A percentile compares a stretch with the other conserved stretches of the same genome.
Conservation (phyloP, 2,329 filamentous ascomycete species). For the Akanthomyces lecanii region DNA sequence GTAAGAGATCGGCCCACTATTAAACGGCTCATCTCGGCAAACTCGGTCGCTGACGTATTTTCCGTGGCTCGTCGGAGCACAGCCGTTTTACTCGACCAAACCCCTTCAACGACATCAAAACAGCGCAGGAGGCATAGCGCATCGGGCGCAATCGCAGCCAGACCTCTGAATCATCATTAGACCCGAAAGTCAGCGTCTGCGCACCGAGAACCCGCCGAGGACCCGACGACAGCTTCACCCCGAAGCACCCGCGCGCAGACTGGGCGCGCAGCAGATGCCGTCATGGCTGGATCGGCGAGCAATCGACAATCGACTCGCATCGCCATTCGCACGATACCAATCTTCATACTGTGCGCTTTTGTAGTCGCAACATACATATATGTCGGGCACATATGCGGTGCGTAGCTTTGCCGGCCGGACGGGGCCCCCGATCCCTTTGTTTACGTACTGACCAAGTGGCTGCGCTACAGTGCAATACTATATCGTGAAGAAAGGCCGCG, state of each 20-base stretch:
- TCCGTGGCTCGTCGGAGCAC: not conserved
- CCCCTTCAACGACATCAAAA: not conserved
- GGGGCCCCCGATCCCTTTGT: not conserved
- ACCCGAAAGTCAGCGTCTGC: not conserved
- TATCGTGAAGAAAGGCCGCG: conserved; percentile 43
- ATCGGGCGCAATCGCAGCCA: not conserved
- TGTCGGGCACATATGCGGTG: conserved; percentile 64
- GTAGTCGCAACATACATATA: conserved; percentile 69
- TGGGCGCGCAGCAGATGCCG: conserved; percentile 23
- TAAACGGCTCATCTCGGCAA: not conserved
- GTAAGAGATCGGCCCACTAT: conserved; percentile 3
- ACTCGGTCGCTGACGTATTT: conserved; percentile 1
- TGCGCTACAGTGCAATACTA: conserved; percentile 63
- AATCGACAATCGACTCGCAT: conserved; percentile 30
- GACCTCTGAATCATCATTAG: too few relatives aligned
- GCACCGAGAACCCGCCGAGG: not conserved
- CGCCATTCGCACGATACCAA: conserved; percentile 58
- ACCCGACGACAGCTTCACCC: not conserved
- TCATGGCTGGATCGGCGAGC: conserved; percentile 30
- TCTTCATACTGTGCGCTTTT: conserved; percentile 61
- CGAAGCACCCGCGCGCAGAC: not conserved
- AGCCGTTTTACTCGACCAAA: not conserved
- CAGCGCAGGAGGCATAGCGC: not conserved
- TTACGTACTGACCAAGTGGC: conserved; percentile 10
- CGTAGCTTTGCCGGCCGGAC: conserved; percentile 29